Evolutionary conservation across 495 filamentous ascomycete species (phyloP).

Genomic region (Achaetomiella virescens): DNA sequence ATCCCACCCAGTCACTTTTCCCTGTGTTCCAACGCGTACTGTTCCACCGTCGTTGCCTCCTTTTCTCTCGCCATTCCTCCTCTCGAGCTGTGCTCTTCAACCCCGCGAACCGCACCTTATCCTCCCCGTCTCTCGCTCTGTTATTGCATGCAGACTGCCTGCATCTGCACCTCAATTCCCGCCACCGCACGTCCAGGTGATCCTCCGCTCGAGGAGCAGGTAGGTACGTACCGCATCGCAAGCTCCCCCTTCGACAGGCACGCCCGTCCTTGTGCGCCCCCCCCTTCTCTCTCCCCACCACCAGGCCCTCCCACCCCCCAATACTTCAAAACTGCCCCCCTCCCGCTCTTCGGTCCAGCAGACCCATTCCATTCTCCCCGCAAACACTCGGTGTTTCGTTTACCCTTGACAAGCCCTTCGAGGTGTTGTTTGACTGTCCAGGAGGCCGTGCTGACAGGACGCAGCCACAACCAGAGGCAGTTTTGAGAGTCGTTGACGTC

Average conservation of each 20-base stretch:
- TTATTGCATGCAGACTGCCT: background rate
- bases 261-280: background rate
- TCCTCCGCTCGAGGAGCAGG: background rate
- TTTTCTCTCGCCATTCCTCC: background rate
- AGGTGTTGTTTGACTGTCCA: slow-evolving; percentile 17
- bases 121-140: background rate
- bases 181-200: background rate
- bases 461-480: slow-evolving; percentile 18
- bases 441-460: slow-evolving; percentile 24
- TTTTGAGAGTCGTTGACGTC: slow-evolving; percentile 8
- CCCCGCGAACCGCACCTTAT: background rate
- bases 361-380: slow-evolving; percentile 18
- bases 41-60: slow-evolving; percentile 7
- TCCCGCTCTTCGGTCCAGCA: slow-evolving; percentile 18
- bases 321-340: slow-evolving; percentile 27
- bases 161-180: background rate
- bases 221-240: background rate
- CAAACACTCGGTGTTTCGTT: slow-evolving; percentile 21
- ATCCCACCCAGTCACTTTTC: slow-evolving; percentile 4
- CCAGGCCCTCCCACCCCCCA: slow-evolving; percentile 15
- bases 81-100: background rate
- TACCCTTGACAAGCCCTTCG: slow-evolving; percentile 17
- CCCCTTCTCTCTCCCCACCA: background rate
- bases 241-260: background rate
- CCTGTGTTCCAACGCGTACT: slow-evolving; percentile 4